These are phyloP conservation scores for Lomentospora prolificans DNA, from an alignment of 2,329 filamentous ascomycete genomes.

Conservation along the genomic window DNA sequence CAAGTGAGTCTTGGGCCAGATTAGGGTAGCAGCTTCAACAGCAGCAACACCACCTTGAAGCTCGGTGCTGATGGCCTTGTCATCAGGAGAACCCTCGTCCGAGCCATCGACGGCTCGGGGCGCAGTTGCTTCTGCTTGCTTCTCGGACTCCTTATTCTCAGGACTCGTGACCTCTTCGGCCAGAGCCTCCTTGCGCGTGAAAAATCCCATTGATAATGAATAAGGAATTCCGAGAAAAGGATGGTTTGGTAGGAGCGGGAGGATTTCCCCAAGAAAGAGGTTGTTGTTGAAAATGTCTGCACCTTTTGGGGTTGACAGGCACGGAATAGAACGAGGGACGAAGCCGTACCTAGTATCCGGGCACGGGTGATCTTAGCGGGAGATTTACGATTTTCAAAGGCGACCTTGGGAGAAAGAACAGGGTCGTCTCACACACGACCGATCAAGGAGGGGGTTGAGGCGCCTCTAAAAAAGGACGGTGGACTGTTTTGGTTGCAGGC, in stretches of 20 bases:
- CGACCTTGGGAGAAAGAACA: neutral
- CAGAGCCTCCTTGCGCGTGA: neutral
- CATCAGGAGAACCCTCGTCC: neutral
- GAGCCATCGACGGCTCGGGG: neutral
- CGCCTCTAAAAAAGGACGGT: neutral
- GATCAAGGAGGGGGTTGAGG: neutral
- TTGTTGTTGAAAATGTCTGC: neutral
- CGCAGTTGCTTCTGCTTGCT: neutral
- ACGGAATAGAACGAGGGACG: neutral
- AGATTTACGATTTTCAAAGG: neutral
- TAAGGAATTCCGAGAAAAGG: neutral
- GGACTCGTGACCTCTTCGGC: neutral
- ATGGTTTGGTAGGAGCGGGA: neutral
- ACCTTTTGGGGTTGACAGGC: neutral
- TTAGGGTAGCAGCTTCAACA: slow-evolving; percentile 28
- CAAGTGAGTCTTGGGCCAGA: slow-evolving; percentile 29
- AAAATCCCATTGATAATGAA: neutral
- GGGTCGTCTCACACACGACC: neutral
- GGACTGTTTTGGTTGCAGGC: neutral
- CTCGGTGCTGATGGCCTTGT: slow-evolving; percentile 9
- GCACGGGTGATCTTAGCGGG: neutral
- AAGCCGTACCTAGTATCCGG: neutral
- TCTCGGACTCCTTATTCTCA: neutral
- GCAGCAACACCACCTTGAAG: slow-evolving; percentile 26
- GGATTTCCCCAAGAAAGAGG: neutral